Base-by-base conservation (phyloP, 148 eudicot genomes). In the Camellia granthamiana region DNA sequence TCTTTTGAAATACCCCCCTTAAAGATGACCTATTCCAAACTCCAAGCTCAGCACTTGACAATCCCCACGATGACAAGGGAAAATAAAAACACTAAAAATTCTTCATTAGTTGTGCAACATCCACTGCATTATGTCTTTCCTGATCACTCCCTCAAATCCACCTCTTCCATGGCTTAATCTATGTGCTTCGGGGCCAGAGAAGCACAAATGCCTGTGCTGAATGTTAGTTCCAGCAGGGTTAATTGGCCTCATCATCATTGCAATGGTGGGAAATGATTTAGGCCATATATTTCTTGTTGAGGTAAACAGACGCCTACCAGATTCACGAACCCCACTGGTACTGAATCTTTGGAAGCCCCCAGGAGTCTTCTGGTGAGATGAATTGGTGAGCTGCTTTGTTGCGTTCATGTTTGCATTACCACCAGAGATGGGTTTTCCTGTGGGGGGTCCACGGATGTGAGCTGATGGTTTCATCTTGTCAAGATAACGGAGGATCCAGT, bases 381-480 rank as follows among this genome's bases (percentile, higher is more conserved):
- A 67, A 67, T 76, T 83, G 7, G 81, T 72, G 23, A 83, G 38
- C 75, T 81, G 86, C 76, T 87, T 91, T 81, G 66, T 75, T 52
- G 23, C 11, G 77, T 30, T 88, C 43, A 82, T 11, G 62, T 82
- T 83, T 3, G 80, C 49, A 74, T 80, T 88, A 49, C 83, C 78
- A 60, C 69, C 76, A 55, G 86, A 79, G 41, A 83, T 86, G 30
- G 72, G 87, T 62, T 76, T 76, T 72, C 75, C 84, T 8, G 66
- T 62, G 10, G 85, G 42, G 18, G 73, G 69, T 38, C 85, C 86
- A 74, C 92, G 85, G 62, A 95, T 93, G 69, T 93, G 90, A 79
- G 98, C 98, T 0, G 94, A 88, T 54, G 97, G 98, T 86, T 95
- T 95, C 83, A 88, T 81, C 73, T 47, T 84, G 87, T 93, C 92